Evolutionary conservation across 2,329 filamentous ascomycete genomes (phyloP), one percentile per base, ranked within the genome.

Genomic region (Beauveria sp.): DNA sequence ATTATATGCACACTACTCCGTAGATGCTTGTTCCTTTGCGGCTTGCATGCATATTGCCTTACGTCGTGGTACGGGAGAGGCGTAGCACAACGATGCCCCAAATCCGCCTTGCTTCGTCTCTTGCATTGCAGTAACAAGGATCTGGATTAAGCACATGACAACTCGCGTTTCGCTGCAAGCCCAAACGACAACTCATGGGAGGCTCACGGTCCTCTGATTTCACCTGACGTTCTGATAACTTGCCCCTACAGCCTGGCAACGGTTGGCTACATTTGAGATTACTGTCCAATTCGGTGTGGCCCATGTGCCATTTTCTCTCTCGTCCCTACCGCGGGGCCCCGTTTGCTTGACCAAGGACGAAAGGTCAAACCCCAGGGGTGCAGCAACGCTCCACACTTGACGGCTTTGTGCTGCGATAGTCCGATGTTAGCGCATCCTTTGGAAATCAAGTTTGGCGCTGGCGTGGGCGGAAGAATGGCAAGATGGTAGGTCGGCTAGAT

Each of bases 391-490:
- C 56, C 56, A 52, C 56, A 28, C 4, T 4, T 38, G 16, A 34
- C 24, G 9, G 53, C 34, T 56, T 56, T 34, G 31, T 34, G 12
- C 45, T 59, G 56, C 48, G 56, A 59, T 51, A 51, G 34, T 59
- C 46, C 46, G 56, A 59, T 59, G 48, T 59, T 59, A 51, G 56
- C 38, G 56, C 45, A 34, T 46, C 43, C n/a, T 49, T 24, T 16
- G 16, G 12, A n/a, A 22, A 22, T 24, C 53, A 16, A 40, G 43
- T 34, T 20, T n/a, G n/a, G 31, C 22, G 14, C 3, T 45, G 43
- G 18, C 43, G 43, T 18, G 43, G 22, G 14, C 31, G 31, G 14
- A 12, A 9, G 14, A 22, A 20, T 4, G 43, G 6, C 14, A 6
- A 38, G 18, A 38, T 24, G 43, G n/a, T 12, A 46, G 43, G 28